A percentile compares a stretch with the other conserved stretches of the same genome.
Evolutionary conservation across 305 asterid species (phyloP).

Genomic region (Vinca major): DNA sequence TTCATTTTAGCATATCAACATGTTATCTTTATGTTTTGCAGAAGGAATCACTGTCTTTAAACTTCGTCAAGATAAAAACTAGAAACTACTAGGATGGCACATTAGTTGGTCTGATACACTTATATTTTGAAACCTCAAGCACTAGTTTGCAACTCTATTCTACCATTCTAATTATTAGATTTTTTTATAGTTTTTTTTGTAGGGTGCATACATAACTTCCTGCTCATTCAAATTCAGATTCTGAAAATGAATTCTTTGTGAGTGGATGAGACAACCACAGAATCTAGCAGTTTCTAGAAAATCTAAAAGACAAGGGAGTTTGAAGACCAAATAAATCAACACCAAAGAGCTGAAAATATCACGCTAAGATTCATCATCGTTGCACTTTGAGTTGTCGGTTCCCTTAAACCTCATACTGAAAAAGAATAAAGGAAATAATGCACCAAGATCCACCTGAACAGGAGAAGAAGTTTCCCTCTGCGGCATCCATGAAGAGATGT

Average conservation of each 20-base stretch:
- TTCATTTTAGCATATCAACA: not conserved
- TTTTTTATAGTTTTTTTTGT: too few species aligned
- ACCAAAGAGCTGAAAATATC: not conserved
- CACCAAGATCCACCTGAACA: slow-evolving; percentile 11
- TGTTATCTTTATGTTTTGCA: not conserved
- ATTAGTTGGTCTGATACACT: not conserved
- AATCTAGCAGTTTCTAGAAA: not conserved
- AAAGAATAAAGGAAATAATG: not conserved
- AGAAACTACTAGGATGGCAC: not conserved
- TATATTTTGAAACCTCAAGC: not conserved
- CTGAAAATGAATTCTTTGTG: not conserved
- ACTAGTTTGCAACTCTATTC: not conserved
- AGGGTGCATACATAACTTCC: not conserved
- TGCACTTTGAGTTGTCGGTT: not conserved
- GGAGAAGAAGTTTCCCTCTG: slow-evolving; percentile 56
- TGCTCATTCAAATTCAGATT: not conserved
- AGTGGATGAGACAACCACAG: not conserved
- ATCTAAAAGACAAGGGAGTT: not conserved
- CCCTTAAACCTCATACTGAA: too few species aligned
- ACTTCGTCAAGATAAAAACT: not conserved
- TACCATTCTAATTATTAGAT: not conserved
- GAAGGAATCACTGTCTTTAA: not conserved
- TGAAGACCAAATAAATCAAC: not conserved
- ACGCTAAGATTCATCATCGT: not conserved
- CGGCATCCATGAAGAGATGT: slow-evolving; percentile 78